phyloP scores from a whole-genome alignment of 164 flowering plant species.

The Litsea cubeba region DNA sequence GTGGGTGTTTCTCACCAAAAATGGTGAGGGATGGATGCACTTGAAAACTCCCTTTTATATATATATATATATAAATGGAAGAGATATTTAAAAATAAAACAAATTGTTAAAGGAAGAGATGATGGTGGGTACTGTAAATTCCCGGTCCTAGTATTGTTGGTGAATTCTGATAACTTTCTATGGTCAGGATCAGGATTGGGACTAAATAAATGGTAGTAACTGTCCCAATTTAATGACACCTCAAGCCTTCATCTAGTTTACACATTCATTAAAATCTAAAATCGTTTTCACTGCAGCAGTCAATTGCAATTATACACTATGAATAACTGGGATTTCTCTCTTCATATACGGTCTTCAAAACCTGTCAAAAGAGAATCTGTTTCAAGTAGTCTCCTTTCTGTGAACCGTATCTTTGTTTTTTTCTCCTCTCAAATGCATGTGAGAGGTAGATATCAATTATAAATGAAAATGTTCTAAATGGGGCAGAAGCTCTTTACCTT shows the following conservation, averaged over 20 bases:
- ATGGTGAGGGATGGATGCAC: too few relatives aligned
- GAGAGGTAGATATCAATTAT: conserved; percentile 15
- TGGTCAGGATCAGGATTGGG: too few relatives aligned
- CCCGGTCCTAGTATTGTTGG: background rate
- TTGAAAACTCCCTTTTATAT: too few relatives aligned
- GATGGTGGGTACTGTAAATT: background rate
- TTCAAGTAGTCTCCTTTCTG: background rate
- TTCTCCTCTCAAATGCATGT: conserved; percentile 2
- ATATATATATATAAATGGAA: too few relatives aligned
- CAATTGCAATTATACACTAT: background rate
- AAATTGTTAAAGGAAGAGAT: too few relatives aligned
- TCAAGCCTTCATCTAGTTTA: conserved; percentile 2
- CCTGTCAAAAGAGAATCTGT: background rate
- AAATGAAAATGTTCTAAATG: background rate
- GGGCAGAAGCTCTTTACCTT: background rate
- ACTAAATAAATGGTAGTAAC: too few relatives aligned
- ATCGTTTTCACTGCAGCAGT: background rate
- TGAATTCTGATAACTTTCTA: too few relatives aligned
- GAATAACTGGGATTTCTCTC: too few relatives aligned
- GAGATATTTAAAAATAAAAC: too few relatives aligned
- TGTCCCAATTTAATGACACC: conserved; percentile 7
- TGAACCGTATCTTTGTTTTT: background rate
- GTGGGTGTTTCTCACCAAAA: too few relatives aligned
- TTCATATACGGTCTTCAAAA: too few relatives aligned
- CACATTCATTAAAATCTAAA: conserved; percentile 1